Evolutionary conservation across 495 filamentous ascomycete genomes (phyloP), one percentile per base, ranked within the genome.

Genomic region (Aspergillus sclerotioniger): DNA sequence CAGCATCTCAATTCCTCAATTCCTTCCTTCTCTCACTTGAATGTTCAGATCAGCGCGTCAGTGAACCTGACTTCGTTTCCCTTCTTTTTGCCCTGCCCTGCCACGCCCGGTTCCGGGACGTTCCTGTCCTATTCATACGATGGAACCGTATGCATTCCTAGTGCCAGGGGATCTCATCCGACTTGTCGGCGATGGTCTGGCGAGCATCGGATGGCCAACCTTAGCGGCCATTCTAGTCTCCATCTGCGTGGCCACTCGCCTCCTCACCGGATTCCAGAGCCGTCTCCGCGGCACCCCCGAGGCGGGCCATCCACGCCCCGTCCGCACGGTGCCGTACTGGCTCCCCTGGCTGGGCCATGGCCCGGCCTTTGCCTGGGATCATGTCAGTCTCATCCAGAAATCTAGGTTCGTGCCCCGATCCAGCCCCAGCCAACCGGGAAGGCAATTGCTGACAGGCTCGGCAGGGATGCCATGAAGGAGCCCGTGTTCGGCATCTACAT

Each of bases 331-430:
- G 9, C 83, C 84, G 12, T 87, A 87, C 69, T 88, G 82, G 82
- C 53, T 86, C 8, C 84, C 84, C 12, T 72, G 77, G 58, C 35
- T 86, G 2, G 81, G 84, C 39, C 84, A 87, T 72, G 68, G 77
- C 12, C 54, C 77, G 21, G 68, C 74, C 17, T 73, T 84, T 63
- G 58, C 77, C 15, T 74, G 76, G 64, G 63, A 78, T 51, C 71
- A 76, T 64, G 69, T 77, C 16, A 58, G 61, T 8, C 78, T 82
- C 48, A 56, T 82, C 12, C 60, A 63, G 31, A 61, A 71, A 53
- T 59, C 73, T 6, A 71, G 72, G 79, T 84, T 64, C 31, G 72
- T 72, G 19, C 39, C 51, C 51, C 49, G 17, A 19, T 37, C 21
- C 33, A 52, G 37, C n/a, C 44, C 60, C 2, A 17, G 57, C n/a